Conservation (phyloP, 306 rosid genomes). For the Vicia villosa region DNA sequence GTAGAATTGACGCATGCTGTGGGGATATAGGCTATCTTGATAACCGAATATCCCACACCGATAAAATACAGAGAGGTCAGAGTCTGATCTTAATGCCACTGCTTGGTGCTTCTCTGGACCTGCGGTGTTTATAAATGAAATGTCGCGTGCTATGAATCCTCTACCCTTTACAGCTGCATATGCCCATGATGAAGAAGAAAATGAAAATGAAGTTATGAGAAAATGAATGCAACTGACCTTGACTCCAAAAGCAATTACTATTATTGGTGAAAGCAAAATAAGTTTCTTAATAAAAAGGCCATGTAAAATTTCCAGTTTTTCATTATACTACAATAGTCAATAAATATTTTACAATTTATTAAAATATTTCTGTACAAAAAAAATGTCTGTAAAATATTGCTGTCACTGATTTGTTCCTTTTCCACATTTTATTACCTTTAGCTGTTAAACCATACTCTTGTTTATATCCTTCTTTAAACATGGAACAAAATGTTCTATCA, state of each 20-base stretch:
- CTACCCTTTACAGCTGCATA: constrained; percentile 76
- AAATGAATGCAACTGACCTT: too few species aligned
- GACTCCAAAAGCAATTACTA: too few species aligned
- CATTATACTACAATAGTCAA: too few species aligned
- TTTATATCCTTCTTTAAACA: background rate
- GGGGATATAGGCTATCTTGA: constrained; percentile 85
- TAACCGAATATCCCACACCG: constrained; percentile 62
- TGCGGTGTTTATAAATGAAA: constrained; percentile 78
- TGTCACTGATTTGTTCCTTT: background rate
- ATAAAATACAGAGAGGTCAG: constrained; percentile 73
- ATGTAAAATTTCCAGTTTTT: too few species aligned
- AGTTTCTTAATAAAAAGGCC: too few species aligned
- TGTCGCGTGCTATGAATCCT: constrained; percentile 78
- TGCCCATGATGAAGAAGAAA: too few species aligned
- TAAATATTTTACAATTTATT: too few species aligned
- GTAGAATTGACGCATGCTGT: constrained; percentile 90
- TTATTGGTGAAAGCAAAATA: too few species aligned
- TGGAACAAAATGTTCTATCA: background rate
- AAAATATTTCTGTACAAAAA: too few species aligned
- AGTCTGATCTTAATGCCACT: constrained; percentile 84
- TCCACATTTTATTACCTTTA: too few species aligned
- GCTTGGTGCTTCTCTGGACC: constrained; percentile 84
- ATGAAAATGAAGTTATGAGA: too few species aligned
- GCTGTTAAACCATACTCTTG: background rate
- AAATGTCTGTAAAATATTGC: too few species aligned